Evolutionary conservation across 495 filamentous ascomycete species (phyloP), one percentile per base, ranked within the genome.

Genomic region (Podospora tetraspora): DNA sequence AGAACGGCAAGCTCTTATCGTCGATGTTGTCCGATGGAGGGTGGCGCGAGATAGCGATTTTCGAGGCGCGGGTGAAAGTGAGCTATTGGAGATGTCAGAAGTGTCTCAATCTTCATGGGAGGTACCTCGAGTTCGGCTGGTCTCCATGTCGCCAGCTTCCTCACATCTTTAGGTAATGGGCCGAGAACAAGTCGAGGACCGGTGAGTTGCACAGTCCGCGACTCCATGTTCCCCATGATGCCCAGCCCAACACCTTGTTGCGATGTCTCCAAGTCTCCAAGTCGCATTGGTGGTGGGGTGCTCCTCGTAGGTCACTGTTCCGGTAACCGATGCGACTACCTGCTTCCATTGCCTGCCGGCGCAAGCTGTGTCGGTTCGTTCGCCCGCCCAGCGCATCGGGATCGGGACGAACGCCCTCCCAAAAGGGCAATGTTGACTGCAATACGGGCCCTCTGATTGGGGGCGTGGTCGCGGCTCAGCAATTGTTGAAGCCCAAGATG

Each of bases 371-470:
- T 25, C 25, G n/a, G 25, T n/a, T 58, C 13, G 58, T 29, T 32
- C 63, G 29, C 57, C 23, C 65, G 16, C 25, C 65, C 65, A 61
- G 65, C 65, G 32, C 57, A 66, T 52, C 57, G 65, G 65, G 65
- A 66, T 59, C 13, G 59, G 10, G 23, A 24, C 11, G 58, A 16
- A 13, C 58, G 30, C 59, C 57, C 64, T 56, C 57, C 57, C 57
- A 61, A 23, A 61, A 61, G 34, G 30, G 58, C 30, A 29, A 66
- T 27, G 21, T 2, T 10, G 10, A 22, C 11, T 12, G 19, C 13
- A 52, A 64, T 37, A 0, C 13, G 10, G 21, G 11, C 13, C 56
- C 4, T 57, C 19, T 66, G 25, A 66, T 66, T 66, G 63, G 63
- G 22, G 30, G 22, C 21, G 52, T 37, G 52, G 7, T n/a, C 6